Base-by-base conservation (phyloP, 352 stramenopile genomes). In the Pythium oligandrum region DNA sequence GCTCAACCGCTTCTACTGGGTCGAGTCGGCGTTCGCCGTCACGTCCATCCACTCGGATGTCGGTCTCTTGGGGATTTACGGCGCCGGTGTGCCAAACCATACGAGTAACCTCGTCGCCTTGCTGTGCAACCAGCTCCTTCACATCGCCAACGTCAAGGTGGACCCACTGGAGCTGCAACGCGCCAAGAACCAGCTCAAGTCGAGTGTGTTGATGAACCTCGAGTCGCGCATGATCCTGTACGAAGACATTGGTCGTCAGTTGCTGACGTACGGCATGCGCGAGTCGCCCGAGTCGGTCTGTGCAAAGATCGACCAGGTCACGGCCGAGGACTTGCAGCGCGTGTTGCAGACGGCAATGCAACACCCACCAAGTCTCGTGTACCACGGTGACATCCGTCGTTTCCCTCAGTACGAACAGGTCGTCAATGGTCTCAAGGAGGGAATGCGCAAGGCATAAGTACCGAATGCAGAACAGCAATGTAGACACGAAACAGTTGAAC, bases 151-250 rank as follows among this genome's bases (percentile, higher is more conserved):
- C 54, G 68, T 74, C 10, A 61, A 63, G 0, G 87, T 95, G 2
- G 79, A 93, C 55, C 55, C 75, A 4, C 68, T 88, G 49, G 90
- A 99, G 73, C 80, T 99, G 40, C 59, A 71, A 44, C 90, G 97
- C 38, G 97, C 97, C 42, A 96, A 98, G 71, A 99, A 99, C 76
- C 98, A 99, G 90, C 88, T 99, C 52, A 99, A 99, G 73, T 98
- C 90, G 61, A 98, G 97, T 51, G 90, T 99, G 43, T 80, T 99
- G 45, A 99, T 98, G 74, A 98, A 99, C 64, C 84, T 99, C 45
- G 97, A 99, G 80, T 98, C 87, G 31, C 79, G 97, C 33, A 85
- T 98, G 68, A 94, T 99, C 48, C 66, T 99, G 57, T 99, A 98
- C 71, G 97, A 99, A 80, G 97, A 99, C 77, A 98, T 99, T 66